These are phyloP conservation scores for Monosporascus sp. DNA, from an alignment of 2,329 filamentous ascomycete genomes.

Conservation along the genomic window DNA sequence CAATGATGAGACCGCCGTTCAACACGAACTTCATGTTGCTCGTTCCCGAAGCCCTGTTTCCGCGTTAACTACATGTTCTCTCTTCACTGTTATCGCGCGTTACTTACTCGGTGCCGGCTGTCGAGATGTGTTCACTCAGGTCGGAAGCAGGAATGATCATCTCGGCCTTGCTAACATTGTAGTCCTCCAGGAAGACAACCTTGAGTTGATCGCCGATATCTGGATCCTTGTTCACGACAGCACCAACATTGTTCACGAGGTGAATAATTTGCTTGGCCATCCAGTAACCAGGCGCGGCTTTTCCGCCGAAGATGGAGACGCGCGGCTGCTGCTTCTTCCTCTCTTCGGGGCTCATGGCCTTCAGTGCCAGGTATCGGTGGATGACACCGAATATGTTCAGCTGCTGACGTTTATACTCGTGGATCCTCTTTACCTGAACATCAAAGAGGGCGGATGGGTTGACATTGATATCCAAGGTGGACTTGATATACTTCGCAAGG, in stretches of 20 bases:
- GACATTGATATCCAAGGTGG: slow-evolving; percentile 71
- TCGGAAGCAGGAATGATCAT: slow-evolving; percentile 93
- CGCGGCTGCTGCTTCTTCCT: slow-evolving; percentile 81
- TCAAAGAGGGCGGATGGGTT: slow-evolving; percentile 89
- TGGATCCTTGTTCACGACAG: slow-evolving; percentile 84
- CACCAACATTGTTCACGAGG: slow-evolving; percentile 85
- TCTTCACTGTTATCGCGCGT: background rate
- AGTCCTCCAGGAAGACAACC: slow-evolving; percentile 95
- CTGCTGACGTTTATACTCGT: slow-evolving; percentile 98
- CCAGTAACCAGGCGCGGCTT: slow-evolving; percentile 98
- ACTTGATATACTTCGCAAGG: slow-evolving; percentile 86
- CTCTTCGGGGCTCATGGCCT: slow-evolving; percentile 76
- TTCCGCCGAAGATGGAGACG: slow-evolving; percentile 95
- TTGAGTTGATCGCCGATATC: slow-evolving; percentile 93
- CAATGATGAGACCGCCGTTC: slow-evolving; percentile 95
- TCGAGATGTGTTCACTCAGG: slow-evolving; percentile 97
- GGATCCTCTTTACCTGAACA: slow-evolving; percentile 97
- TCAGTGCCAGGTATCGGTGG: slow-evolving; percentile 85
- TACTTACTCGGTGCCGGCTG: slow-evolving; percentile 80
- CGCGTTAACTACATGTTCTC: slow-evolving; percentile 1
- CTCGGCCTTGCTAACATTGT: slow-evolving; percentile 99
- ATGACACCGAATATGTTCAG: slow-evolving; percentile 99
- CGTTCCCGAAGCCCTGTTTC: slow-evolving; percentile 62
- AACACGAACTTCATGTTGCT: slow-evolving; percentile 99
- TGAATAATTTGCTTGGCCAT: slow-evolving; percentile 99